phyloP scores from a whole-genome alignment of 305 asterid genomes.

The Rubia peregrina region DNA sequence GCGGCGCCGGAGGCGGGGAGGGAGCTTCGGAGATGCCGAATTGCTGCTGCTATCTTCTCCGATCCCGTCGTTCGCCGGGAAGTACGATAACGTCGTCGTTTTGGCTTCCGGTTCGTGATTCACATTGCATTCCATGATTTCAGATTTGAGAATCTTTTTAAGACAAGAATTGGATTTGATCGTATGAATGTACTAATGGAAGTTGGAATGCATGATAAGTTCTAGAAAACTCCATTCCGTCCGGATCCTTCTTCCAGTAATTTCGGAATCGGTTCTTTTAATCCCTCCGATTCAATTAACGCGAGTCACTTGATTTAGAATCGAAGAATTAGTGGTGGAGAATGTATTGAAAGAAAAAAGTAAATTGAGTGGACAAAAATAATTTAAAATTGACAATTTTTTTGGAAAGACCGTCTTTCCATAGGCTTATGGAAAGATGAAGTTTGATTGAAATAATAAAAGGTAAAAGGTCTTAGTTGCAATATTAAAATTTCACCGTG shows the following conservation, averaged over 20 bases:
- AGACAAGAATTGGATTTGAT: neutral
- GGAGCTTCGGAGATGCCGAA: slow-evolving; percentile 5
- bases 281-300: neutral
- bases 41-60: neutral
- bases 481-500: no score
- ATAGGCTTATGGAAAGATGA: no score
- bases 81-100: neutral
- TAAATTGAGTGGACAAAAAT: no score
- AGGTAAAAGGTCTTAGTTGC: no score
- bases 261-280: neutral
- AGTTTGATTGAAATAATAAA: no score
- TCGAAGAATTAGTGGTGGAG: neutral
- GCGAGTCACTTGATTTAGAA: neutral
- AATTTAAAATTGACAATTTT: no score
- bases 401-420: no score
- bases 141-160: neutral
- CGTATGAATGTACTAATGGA: neutral
- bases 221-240: slow-evolving; percentile 3
- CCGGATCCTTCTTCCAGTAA: neutral
- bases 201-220: neutral
- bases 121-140: slow-evolving; percentile 2
- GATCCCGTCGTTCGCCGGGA: slow-evolving; percentile 1
- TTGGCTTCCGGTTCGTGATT: neutral
- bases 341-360: no score
- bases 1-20: slow-evolving; percentile 11